Conservation (phyloP, 345 rosid genomes). For the Eucalyptus microcorys region DNA sequence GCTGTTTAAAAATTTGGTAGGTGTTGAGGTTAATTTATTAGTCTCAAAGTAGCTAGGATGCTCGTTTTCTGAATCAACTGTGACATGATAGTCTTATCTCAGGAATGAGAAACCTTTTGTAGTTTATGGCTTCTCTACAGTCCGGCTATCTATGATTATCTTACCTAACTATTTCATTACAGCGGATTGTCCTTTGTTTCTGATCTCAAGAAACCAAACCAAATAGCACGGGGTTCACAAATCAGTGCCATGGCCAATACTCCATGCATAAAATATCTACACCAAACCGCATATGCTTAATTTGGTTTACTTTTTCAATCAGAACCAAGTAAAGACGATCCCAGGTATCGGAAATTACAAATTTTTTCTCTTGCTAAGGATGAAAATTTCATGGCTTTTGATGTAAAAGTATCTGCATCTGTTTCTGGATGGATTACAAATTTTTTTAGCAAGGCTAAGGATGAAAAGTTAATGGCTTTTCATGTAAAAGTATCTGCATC, state of each 20-base stretch:
- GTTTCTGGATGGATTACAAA: not conserved
- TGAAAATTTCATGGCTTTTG: not conserved
- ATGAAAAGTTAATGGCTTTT: not conserved
- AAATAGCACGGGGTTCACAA: not conserved
- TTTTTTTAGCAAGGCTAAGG: not conserved
- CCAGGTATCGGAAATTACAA: not conserved
- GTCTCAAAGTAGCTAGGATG: not conserved
- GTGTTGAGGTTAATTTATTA: not conserved
- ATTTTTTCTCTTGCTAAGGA: not conserved
- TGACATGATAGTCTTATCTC: not conserved
- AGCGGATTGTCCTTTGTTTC: not conserved
- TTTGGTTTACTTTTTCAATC: not conserved
- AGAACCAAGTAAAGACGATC: not conserved
- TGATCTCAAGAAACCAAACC: not conserved
- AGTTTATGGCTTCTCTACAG: not conserved
- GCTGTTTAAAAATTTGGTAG: not conserved
- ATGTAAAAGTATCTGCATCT: not conserved
- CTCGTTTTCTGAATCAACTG: not conserved
- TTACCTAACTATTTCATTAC: not conserved
- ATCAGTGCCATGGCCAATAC: not conserved
- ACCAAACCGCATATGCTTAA: not conserved
- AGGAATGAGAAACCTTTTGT: not conserved
- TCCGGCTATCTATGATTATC: not conserved
- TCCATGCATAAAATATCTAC: not conserved
- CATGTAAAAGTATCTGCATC: not conserved